These are phyloP conservation scores for Themeda triandra DNA, from an alignment of 176 grass and related monocot genomes.

Conservation along the genomic window DNA sequence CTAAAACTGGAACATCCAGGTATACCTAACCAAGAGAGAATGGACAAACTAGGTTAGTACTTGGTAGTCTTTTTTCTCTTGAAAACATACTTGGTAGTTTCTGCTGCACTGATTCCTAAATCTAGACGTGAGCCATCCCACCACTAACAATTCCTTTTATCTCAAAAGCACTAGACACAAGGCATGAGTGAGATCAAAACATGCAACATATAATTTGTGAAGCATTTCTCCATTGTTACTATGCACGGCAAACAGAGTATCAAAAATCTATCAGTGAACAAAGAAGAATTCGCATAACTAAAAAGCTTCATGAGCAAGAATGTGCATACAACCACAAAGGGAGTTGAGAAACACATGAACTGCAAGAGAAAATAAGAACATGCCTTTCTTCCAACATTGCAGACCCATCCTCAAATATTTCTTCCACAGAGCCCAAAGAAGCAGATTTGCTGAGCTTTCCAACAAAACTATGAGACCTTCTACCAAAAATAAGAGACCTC, in stretches of 20 bases:
- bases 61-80: too few relatives aligned
- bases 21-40: neutral
- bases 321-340: neutral
- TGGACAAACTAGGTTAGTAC: neutral
- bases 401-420: slow-evolving; percentile 95
- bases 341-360: neutral
- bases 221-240: neutral
- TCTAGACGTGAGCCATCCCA: neutral
- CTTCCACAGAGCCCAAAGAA: slow-evolving; percentile 71
- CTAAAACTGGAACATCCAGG: neutral
- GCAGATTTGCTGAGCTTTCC: slow-evolving; percentile 58
- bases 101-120: neutral
- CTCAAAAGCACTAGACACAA: neutral
- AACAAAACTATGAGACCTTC: slow-evolving; percentile 50
- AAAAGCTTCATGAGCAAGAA: neutral
- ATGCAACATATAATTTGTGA: neutral
- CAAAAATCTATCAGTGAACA: neutral
- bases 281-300: slow-evolving; percentile 15
- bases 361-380: slow-evolving; percentile 14
- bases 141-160: neutral
- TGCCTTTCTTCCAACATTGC: slow-evolving; percentile 96
- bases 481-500: slow-evolving; percentile 70
- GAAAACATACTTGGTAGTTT: neutral
- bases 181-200: neutral
- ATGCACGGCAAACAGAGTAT: neutral